Conservation (phyloP, 208 protist species). For the Wallacemonas rigidus region DNA sequence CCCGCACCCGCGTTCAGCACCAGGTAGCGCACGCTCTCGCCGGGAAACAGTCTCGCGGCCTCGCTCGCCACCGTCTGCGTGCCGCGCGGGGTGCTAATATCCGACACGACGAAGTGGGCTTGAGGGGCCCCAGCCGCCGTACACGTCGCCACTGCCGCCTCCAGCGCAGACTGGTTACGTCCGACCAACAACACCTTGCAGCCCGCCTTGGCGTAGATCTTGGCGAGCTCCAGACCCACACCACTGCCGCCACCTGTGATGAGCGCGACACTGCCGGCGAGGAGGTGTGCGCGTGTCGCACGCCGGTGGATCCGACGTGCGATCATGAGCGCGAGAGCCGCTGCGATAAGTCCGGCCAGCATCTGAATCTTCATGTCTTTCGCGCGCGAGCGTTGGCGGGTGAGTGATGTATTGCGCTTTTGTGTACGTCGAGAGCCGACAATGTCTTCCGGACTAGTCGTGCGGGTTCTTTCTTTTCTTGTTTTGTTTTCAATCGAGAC, state of each 20-base stretch:
- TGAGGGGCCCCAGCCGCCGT: constrained; percentile 43
- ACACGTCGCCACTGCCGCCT: constrained; percentile 39
- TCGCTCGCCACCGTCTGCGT: constrained; percentile 31
- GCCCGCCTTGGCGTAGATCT: constrained; percentile 43
- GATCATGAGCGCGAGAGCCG: constrained; percentile 28
- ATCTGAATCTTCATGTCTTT: neutral
- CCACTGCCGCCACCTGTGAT: constrained; percentile 79
- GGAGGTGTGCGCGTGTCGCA: constrained; percentile 22
- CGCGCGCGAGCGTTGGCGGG: neutral
- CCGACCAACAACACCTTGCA: constrained; percentile 80
- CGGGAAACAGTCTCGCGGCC: constrained; percentile 27
- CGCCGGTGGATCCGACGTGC: constrained; percentile 27
- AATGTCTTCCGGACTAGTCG: no score
- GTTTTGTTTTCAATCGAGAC: no score
- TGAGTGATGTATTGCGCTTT: neutral
- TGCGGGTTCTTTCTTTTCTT: no score
- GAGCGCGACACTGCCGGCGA: constrained; percentile 58
- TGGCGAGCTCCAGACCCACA: constrained; percentile 72
- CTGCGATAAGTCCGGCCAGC: constrained; percentile 12
- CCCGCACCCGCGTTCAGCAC: constrained; percentile 85
- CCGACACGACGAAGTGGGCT: constrained; percentile 55
- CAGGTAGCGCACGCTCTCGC: constrained; percentile 47
- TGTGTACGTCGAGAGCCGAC: no score
- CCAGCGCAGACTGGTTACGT: constrained; percentile 50
- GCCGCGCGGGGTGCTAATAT: constrained; percentile 56